Percentiles rank a stretch among this genome's conserved stretches.
These are phyloP conservation scores for Candida orba DNA, from an alignment of 805 yeast genomes.

Conservation along the genomic window DNA sequence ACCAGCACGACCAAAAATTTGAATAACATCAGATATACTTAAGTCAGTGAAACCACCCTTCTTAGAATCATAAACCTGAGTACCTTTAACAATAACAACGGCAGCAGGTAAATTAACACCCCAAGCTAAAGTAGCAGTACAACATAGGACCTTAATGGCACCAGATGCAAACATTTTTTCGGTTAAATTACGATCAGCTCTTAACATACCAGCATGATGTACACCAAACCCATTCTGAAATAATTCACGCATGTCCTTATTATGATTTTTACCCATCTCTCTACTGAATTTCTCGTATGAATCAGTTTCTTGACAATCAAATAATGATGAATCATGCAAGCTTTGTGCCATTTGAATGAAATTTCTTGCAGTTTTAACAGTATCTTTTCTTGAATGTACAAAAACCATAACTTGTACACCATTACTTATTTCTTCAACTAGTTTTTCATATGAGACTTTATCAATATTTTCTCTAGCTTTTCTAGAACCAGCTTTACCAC, in stretches of 20 bases:
- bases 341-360: constrained; percentile 64
- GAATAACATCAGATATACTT: constrained; percentile 94
- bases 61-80: constrained; percentile 90
- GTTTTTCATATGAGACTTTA: constrained; percentile 65
- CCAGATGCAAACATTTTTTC: constrained; percentile 85
- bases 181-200: constrained; percentile 82
- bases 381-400: constrained; percentile 93
- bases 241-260: constrained; percentile 73
- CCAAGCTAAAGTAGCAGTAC: constrained; percentile 99
- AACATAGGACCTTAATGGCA: constrained; percentile 80
- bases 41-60: constrained; percentile 91
- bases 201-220: constrained; percentile 96
- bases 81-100: constrained; percentile 92
- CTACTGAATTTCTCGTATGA: constrained; percentile 40
- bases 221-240: constrained; percentile 81
- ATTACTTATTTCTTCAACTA: constrained; percentile 52
- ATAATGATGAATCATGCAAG: constrained; percentile 46
- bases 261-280: constrained; percentile 67
- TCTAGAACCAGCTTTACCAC: constrained; percentile 76
- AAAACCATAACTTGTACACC: constrained; percentile 95
- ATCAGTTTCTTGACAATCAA: constrained; percentile 47
- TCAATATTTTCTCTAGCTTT: constrained; percentile 68
- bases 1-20: constrained; percentile 98
- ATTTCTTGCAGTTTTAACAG: constrained; percentile 71
- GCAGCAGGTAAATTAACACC: constrained; percentile 99